A percentile compares a stretch with the other conserved stretches of the same genome.
These are phyloP conservation scores for Reticulascus tulasneorum DNA, from an alignment of 2,329 filamentous ascomycete species.

Conservation along the genomic window DNA sequence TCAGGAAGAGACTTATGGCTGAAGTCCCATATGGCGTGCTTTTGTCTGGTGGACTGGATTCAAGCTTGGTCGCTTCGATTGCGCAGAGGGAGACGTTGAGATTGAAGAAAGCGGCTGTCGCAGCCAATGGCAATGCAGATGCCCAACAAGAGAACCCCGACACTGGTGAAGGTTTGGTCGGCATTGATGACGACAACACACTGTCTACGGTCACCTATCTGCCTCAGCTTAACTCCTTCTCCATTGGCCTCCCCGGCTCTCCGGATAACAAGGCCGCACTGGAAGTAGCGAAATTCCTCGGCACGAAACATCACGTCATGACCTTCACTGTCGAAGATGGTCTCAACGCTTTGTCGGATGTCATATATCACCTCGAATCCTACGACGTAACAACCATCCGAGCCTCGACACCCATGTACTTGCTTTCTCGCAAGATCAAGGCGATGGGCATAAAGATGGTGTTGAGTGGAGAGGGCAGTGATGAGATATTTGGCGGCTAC, in stretches of 20 bases:
- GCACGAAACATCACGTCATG: slow-evolving; percentile 96
- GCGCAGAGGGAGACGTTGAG: slow-evolving; percentile 88
- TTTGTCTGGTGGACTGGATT: slow-evolving; percentile 92
- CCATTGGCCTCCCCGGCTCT: slow-evolving; percentile 88
- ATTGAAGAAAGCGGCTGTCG: slow-evolving; percentile 62
- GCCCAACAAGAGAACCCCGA: slow-evolving; percentile 52
- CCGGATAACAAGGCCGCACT: slow-evolving; percentile 89
- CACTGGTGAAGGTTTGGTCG: slow-evolving; percentile 71
- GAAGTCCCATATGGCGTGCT: slow-evolving; percentile 97
- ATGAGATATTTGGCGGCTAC: slow-evolving; percentile 98
- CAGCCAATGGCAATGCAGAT: slow-evolving; percentile 39
- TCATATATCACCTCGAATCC: slow-evolving; percentile 96
- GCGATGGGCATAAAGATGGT: slow-evolving; percentile 99
- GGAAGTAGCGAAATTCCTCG: slow-evolving; percentile 93
- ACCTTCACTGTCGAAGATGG: slow-evolving; percentile 98
- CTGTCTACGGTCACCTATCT: slow-evolving; percentile 86
- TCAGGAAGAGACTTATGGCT: slow-evolving; percentile 96
- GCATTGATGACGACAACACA: slow-evolving; percentile 89
- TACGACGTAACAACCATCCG: slow-evolving; percentile 99
- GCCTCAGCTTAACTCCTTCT: slow-evolving; percentile 97
- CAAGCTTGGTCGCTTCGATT: slow-evolving; percentile 90
- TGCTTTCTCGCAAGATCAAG: slow-evolving; percentile 98
- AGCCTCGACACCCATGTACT: slow-evolving; percentile 97
- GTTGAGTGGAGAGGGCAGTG: slow-evolving; percentile 89
- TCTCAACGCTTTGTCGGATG: slow-evolving; percentile 91